phyloP scores from a whole-genome alignment of 2,329 filamentous ascomycete species.

The Fusarium sp. region DNA sequence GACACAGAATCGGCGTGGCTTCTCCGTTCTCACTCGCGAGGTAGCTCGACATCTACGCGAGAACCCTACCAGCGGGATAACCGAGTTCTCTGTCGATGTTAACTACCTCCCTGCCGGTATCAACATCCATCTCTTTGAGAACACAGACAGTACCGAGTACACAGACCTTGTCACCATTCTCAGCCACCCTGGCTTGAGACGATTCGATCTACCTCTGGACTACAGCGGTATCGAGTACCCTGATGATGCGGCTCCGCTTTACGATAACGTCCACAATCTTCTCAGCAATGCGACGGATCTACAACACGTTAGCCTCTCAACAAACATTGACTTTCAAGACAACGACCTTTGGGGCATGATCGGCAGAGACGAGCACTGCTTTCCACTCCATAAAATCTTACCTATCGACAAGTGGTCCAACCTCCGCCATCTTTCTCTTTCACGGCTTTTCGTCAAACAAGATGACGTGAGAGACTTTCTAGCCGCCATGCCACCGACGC shows the following conservation, averaged over 20 bases:
- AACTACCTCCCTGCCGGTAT: conserved; percentile 48
- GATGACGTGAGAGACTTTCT: neutral
- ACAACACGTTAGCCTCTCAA: conserved; percentile 38
- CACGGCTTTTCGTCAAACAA: neutral
- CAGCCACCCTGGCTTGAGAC: neutral
- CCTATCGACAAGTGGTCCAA: conserved; percentile 44
- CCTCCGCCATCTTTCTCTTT: conserved; percentile 20
- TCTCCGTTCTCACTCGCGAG: conserved; percentile 44
- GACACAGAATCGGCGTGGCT: conserved; percentile 45
- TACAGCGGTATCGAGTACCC: accelerated
- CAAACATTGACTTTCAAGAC: neutral
- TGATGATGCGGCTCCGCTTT: neutral
- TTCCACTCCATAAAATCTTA: conserved; percentile 46
- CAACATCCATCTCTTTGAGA: conserved; percentile 26
- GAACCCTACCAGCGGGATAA: neutral
- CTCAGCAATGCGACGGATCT: conserved; percentile 33
- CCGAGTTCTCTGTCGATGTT: conserved; percentile 51
- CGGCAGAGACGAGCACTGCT: neutral
- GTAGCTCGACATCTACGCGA: conserved; percentile 40
- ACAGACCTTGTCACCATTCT: conserved; percentile 5
- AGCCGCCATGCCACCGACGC: conserved; percentile 38
- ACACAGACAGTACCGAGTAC: neutral
- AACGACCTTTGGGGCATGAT: neutral
- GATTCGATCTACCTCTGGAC: conserved; percentile 14
- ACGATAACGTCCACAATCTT: neutral